Evolutionary conservation across 2,329 filamentous ascomycete species (phyloP).

Genomic region (Fusarium sp.): DNA sequence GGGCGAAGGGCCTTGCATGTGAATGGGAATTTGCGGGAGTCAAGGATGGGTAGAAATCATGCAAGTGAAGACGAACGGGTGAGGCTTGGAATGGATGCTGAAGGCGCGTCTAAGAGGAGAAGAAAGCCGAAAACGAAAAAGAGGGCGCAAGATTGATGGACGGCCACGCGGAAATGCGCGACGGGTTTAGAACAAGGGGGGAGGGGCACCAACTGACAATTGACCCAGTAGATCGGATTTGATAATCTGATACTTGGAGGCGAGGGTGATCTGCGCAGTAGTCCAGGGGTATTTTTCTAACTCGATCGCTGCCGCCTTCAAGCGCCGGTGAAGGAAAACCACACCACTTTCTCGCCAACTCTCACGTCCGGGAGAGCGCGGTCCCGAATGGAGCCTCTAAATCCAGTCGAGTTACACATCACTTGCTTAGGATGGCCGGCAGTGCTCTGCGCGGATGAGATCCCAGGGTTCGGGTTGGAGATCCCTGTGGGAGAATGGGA

Average conservation of each 20-base stretch:
- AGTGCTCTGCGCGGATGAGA: conserved; percentile 26
- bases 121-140: conserved; percentile 41
- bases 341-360: conserved; percentile 34
- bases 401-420: background rate
- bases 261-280: conserved; percentile 17
- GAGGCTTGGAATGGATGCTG: conserved; percentile 12
- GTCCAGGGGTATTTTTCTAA: conserved; percentile 29
- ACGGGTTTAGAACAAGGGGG: conserved; percentile 19
- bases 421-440: conserved; percentile 10
- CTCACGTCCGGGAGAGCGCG: conserved; percentile 25
- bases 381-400: conserved; percentile 26
- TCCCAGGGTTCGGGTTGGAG: conserved; percentile 15
- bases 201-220: background rate
- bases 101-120: background rate
- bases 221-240: conserved; percentile 32
- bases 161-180: conserved; percentile 18
- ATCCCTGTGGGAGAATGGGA: conserved; percentile 3
- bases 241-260: conserved; percentile 36
- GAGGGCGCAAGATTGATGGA: conserved; percentile 28
- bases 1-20: conserved; percentile 4
- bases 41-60: background rate
- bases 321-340: conserved; percentile 16
- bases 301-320: conserved; percentile 22
- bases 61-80: conserved; percentile 19
- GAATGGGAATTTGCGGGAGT: background rate